phyloP scores from a whole-genome alignment of 1,284 basidiomycete genomes.

The Athelia sp. region DNA sequence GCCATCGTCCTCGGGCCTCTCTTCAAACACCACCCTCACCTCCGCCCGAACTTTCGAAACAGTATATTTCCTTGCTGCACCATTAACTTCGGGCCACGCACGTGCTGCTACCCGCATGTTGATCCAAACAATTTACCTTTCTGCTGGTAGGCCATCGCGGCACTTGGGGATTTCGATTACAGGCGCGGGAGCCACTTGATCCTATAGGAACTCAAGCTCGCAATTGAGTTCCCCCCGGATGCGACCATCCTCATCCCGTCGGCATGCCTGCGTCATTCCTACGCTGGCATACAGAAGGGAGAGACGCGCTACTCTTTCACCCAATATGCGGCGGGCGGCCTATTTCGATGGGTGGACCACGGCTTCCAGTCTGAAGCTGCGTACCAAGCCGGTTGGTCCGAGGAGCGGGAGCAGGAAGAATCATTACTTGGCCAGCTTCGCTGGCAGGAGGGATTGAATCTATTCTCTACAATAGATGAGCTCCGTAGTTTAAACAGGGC shows the following conservation, averaged over 20 bases:
- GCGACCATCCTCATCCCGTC: slow-evolving; percentile 7
- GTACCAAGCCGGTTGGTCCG: background rate
- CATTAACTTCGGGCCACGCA: slow-evolving; percentile 10
- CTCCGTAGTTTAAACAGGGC: too few species aligned
- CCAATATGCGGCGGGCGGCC: background rate
- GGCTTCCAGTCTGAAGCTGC: background rate
- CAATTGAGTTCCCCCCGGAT: slow-evolving; percentile 6
- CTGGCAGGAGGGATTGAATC: too few species aligned
- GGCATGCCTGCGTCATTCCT: slow-evolving; percentile 1
- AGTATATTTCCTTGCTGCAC: slow-evolving; percentile 3
- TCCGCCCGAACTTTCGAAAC: slow-evolving; percentile 2
- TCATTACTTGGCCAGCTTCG: too few species aligned
- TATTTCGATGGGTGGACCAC: background rate
- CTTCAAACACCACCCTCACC: background rate
- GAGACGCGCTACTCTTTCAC: slow-evolving; percentile 2
- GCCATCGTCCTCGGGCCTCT: background rate
- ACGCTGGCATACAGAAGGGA: slow-evolving; percentile 2
- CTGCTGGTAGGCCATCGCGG: slow-evolving; percentile 7
- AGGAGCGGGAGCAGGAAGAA: background rate
- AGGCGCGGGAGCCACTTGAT: slow-evolving; percentile 6
- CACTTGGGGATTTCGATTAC: slow-evolving; percentile 2
- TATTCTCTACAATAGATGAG: too few species aligned
- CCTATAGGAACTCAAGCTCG: slow-evolving; percentile 3
- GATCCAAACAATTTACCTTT: slow-evolving; percentile 8
- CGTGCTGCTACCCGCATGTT: background rate